Base-by-base conservation (phyloP, 208 protist species). In the Crithidia expoeki region DNA sequence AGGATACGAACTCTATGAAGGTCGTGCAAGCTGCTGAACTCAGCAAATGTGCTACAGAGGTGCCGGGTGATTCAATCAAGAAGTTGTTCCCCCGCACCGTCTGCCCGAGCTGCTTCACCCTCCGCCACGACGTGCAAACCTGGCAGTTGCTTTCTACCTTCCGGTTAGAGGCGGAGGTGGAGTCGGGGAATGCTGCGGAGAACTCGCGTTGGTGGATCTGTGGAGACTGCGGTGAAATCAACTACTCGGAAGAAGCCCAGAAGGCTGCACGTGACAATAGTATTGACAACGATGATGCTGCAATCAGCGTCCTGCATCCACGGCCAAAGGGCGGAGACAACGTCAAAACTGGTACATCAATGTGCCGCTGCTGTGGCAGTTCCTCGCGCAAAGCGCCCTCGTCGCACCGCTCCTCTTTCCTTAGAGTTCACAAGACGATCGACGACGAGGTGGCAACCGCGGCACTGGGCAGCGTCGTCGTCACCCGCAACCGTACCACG, bases 401-500 rank as follows among this genome's bases (percentile, higher is more conserved):
- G 25, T 6, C 19, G 5, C 34, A 5, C 7, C 30, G 4, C 23
- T 27, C 33, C 25, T 42, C 33, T 25, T 21, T 52, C 9, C 7
- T 42, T 12, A 7, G 16, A 6, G 0, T 42, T n/a, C 80, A 34
- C 44, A 40, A 11, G 58, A 83, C 75, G 55, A 63, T 67, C n/a
- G 66, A 73, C 12, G 84, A 81, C 9, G 84, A 92, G 55, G 61
- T 87, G 12, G 63, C 59, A 19, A n/a, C 57, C 3, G 70, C 56
- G 2, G 38, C 84, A 0, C 51, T 88, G 4, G 86, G 86, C 21
- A 73, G 74, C 33, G 72, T 92, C 11, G 66, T 94, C 51, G 84
- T 90, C 36, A 76, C 80, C 17, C 71, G 81, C 30, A 88, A 92
- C 60, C 84, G 86, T 34, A 74, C 85, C 1, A 50, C 55, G 0